phyloP scores from a whole-genome alignment of 2,329 filamentous ascomycete species.

The Aspergillus udagawae region DNA sequence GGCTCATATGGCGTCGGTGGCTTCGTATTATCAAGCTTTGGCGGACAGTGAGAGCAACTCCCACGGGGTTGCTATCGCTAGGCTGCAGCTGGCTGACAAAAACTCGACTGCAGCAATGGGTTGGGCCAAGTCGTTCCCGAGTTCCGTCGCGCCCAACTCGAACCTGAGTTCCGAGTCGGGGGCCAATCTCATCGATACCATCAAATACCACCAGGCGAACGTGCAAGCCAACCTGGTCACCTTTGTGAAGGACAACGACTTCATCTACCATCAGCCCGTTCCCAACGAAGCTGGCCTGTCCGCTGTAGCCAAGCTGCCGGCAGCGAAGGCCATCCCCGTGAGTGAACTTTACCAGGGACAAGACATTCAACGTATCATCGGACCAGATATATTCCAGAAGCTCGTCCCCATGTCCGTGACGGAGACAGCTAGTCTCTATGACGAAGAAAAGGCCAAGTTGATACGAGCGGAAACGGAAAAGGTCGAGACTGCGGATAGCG shows the following conservation, averaged over 20 bases:
- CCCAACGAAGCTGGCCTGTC: slow-evolving; percentile 79
- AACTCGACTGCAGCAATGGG: slow-evolving; percentile 74
- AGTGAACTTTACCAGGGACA: slow-evolving; percentile 95
- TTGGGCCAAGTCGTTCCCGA: slow-evolving; percentile 74
- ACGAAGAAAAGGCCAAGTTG: slow-evolving; percentile 96
- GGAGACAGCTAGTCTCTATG: slow-evolving; percentile 93
- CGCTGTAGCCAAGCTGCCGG: slow-evolving; percentile 82
- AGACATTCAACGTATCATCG: slow-evolving; percentile 94
- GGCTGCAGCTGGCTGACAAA: slow-evolving; percentile 75
- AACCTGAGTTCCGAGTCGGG: slow-evolving; percentile 82
- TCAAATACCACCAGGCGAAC: slow-evolving; percentile 73
- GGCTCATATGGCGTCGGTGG: slow-evolving; percentile 75
- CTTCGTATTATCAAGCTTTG: slow-evolving; percentile 89
- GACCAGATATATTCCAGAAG: slow-evolving; percentile 93
- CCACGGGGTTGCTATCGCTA: slow-evolving; percentile 78
- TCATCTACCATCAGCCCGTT: slow-evolving; percentile 93
- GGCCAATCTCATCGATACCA: slow-evolving; percentile 68
- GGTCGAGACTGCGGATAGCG: slow-evolving; percentile 86
- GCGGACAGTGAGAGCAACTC: slow-evolving; percentile 86
- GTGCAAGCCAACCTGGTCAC: slow-evolving; percentile 77
- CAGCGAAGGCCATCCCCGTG: slow-evolving; percentile 94
- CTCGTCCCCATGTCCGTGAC: slow-evolving; percentile 95
- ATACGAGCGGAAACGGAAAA: slow-evolving; percentile 90
- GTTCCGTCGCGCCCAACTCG: slow-evolving; percentile 70
- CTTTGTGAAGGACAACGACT: slow-evolving; percentile 89